Evolutionary conservation across 192 early-diverging fungal genomes (phyloP).

Genomic region (Coemansia interrupta): DNA sequence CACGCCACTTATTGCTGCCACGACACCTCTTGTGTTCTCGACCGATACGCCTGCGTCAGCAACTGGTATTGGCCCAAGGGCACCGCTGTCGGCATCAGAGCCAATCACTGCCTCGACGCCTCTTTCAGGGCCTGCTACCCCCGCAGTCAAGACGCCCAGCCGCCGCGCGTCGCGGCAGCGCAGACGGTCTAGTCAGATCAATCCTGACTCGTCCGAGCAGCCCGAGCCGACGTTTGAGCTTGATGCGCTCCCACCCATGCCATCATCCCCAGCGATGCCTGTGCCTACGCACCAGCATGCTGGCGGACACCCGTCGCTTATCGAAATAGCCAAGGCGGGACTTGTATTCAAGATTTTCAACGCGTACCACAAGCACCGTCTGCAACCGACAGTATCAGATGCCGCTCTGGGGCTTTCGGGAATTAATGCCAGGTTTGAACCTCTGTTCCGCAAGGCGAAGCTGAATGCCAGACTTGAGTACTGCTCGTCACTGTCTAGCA

Average conservation of each 20-base stretch:
- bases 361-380: conserved; percentile 23
- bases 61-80: not conserved
- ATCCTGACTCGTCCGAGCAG: not conserved
- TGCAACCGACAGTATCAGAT: conserved; percentile 10
- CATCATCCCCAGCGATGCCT: not conserved
- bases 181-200: conserved; percentile 5
- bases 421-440: conserved; percentile 22
- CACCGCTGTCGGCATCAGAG: conserved; percentile 1
- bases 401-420: conserved; percentile 9
- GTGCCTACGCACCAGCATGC: not conserved
- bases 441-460: conserved; percentile 36
- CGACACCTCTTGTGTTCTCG: not conserved
- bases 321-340: conserved; percentile 39
- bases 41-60: not conserved
- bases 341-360: conserved; percentile 32
- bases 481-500: conserved; percentile 26
- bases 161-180: conserved; percentile 4
- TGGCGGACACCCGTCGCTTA: conserved; percentile 1
- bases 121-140: not conserved
- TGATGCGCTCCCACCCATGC: conserved; percentile 29
- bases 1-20: too few relatives aligned
- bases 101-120: not conserved
- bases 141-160: not conserved
- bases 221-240: conserved; percentile 17
- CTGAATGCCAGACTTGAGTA: conserved; percentile 44